Base-by-base conservation (phyloP, 139 green algal species). In the Micractinium conductrix region DNA sequence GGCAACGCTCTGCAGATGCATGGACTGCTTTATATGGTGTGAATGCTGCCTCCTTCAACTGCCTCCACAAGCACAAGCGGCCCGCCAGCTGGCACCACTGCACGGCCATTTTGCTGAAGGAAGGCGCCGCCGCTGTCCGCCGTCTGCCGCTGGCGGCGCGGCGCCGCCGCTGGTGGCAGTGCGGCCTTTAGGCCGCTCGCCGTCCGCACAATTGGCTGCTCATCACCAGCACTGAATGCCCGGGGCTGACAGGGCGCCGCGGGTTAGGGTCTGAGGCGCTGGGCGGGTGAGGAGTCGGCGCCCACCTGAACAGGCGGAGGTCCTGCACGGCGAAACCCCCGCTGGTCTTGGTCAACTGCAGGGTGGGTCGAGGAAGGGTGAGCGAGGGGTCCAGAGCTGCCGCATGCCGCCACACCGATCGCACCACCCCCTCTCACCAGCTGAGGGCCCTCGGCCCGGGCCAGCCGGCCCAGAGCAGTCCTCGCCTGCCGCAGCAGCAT, bases 281-380 rank as follows among this genome's bases (percentile, higher is more conserved):
- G 8, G 63, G 35, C 33, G 65, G 65, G 35, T 73, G 63, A 71
- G 63, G 26, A 71, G 63, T 42, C 38, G 33, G 16, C 30, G 33
- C 78, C 71, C 38, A 83, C 78, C 78, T 83, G 53, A 83, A 83
- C 26, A 83, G 37, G 30, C 78, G 78, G 19, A 55, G 28, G 30
- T 83, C 78, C 55, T 68, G 45, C 19, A 45, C 4, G 2, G n/a
- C 28, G 48, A 83, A 40, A 35, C 50, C 75, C 21, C 50, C 43
- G 44, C 38, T 53, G 42, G 40, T 43, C 63, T 68, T 67, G n/a
- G 62, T 48, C 17, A 75, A 22, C 63, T 84, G 78, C 78, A 74
- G 30, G 12, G 42, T 28, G 30, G 33, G 5, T 30, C 19, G 50
- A 22, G 48, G n/a, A 68, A 19, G 28, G 33, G n/a, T 68, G 1